Percentiles rank a stretch among this genome's conserved stretches.
phyloP scores from a whole-genome alignment of 257 asterid species.

The Gentiana macrophylla region DNA sequence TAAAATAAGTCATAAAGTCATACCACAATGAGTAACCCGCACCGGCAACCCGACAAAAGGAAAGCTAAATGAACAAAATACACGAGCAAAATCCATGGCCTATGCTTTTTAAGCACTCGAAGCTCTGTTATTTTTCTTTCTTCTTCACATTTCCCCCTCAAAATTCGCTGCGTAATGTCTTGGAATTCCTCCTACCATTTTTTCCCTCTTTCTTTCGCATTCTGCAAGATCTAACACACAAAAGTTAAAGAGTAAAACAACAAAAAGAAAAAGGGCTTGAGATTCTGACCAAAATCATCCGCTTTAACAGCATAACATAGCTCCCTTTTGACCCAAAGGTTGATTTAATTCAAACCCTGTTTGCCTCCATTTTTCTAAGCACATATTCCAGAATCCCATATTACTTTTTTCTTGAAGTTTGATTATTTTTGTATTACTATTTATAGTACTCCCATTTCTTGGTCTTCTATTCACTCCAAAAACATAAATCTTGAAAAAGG shows the following conservation, averaged over 20 bases:
- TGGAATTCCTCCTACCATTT: constrained; percentile 1
- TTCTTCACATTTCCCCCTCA: constrained; percentile 5
- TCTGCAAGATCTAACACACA: constrained; percentile 20
- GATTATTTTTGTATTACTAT: constrained; percentile 15
- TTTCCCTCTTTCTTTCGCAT: constrained; percentile 14
- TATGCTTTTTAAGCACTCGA: neutral
- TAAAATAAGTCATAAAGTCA: too few species aligned
- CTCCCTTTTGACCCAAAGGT: neutral
- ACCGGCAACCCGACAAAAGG: too few species aligned
- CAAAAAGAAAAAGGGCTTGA: constrained; percentile 33
- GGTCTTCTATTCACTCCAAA: constrained; percentile 9
- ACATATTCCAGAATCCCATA: constrained; percentile 35
- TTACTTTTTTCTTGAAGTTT: constrained; percentile 38
- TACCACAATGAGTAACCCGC: too few species aligned
- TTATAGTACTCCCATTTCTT: constrained; percentile 12
- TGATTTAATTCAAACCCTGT: constrained; percentile 31
- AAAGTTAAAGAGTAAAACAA: constrained; percentile 30
- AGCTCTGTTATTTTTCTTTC: neutral
- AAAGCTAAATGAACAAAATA: too few species aligned
- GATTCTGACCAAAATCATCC: constrained; percentile 19
- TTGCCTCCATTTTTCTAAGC: constrained; percentile 28
- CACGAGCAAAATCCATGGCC: too few species aligned
- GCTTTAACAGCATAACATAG: constrained; percentile 8
- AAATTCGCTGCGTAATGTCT: constrained; percentile 3
- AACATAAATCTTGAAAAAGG: constrained; percentile 6